These are phyloP conservation scores for Echites panduratus DNA, from an alignment of 257 asterid species.

Conservation along the genomic window DNA sequence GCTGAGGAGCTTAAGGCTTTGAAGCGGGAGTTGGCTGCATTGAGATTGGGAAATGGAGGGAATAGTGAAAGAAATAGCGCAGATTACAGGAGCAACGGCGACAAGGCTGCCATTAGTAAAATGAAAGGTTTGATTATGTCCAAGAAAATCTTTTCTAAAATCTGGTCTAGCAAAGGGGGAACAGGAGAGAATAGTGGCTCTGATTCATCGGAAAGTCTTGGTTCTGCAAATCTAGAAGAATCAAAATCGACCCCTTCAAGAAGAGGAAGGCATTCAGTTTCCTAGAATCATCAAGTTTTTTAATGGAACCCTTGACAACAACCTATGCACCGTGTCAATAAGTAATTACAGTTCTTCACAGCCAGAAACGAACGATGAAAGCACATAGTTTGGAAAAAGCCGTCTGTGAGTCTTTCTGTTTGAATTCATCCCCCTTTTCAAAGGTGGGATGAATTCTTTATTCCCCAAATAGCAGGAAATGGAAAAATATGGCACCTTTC, in stretches of 20 bases:
- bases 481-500: not conserved
- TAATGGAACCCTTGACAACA: conserved; percentile 5
- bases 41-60: conserved; percentile 58
- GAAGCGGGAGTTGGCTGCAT: conserved; percentile 74
- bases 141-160: conserved; percentile 66
- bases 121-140: conserved; percentile 67
- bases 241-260: conserved; percentile 62
- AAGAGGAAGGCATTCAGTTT: conserved; percentile 79
- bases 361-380: conserved; percentile 18
- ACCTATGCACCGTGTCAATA: conserved; percentile 15
- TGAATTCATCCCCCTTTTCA: not conserved
- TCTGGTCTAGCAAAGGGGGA: conserved; percentile 69
- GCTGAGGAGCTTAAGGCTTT: conserved; percentile 81
- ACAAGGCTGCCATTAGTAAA: conserved; percentile 54
- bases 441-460: not conserved
- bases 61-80: conserved; percentile 31
- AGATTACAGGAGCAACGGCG: conserved; percentile 35
- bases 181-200: conserved; percentile 80
- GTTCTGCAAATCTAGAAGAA: conserved; percentile 61
- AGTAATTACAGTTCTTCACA: conserved; percentile 13
- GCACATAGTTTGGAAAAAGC: conserved; percentile 25
- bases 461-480: not conserved
- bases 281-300: conserved; percentile 32
- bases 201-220: conserved; percentile 84
- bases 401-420: not conserved